These are phyloP conservation scores for Phialophora verrucosa DNA, from an alignment of 2,329 filamentous ascomycete species.

Conservation along the genomic window DNA sequence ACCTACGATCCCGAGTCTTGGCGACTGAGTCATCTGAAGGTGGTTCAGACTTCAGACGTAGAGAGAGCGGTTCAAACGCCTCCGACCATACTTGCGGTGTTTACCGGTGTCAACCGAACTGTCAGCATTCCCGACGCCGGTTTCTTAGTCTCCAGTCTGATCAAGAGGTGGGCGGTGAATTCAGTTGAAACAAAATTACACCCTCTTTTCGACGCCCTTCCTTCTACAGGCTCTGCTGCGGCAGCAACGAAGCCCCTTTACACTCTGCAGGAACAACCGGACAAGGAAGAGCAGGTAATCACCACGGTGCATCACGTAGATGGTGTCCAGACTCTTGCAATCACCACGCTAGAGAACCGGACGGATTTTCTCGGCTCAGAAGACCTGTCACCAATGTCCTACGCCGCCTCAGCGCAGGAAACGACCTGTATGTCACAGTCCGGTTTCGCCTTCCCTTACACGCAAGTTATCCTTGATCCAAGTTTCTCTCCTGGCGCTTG, in stretches of 20 bases:
- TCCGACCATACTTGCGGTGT: slow-evolving; percentile 73
- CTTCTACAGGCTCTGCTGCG: slow-evolving; percentile 46
- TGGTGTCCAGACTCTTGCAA: slow-evolving; percentile 26
- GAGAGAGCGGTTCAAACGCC: slow-evolving; percentile 60
- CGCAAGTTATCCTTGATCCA: slow-evolving; percentile 45
- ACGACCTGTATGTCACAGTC: slow-evolving; percentile 66
- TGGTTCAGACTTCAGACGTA: slow-evolving; percentile 70
- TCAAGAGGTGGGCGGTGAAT: slow-evolving; percentile 81
- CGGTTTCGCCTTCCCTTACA: slow-evolving; percentile 74
- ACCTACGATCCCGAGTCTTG: slow-evolving; percentile 51
- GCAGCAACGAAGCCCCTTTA: slow-evolving; percentile 16
- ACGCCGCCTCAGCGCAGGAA: slow-evolving; percentile 23
- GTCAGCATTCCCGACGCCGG: slow-evolving; percentile 62
- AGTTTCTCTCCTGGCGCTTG: slow-evolving; percentile 54
- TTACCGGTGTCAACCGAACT: slow-evolving; percentile 64
- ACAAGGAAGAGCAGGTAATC: slow-evolving; percentile 34
- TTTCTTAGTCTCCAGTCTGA: slow-evolving; percentile 71
- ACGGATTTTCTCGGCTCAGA: slow-evolving; percentile 67
- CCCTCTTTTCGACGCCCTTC: slow-evolving; percentile 73
- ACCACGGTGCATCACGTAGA: slow-evolving; percentile 17
- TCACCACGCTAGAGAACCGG: slow-evolving; percentile 48
- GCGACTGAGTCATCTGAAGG: slow-evolving; percentile 75
- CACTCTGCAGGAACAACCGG: slow-evolving; percentile 25
- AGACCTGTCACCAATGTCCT: slow-evolving; percentile 50
- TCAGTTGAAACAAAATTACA: slow-evolving; percentile 71